Evolutionary conservation across 108 stramenopile genomes (phyloP).

Genomic region (Skeletonema potamos): DNA sequence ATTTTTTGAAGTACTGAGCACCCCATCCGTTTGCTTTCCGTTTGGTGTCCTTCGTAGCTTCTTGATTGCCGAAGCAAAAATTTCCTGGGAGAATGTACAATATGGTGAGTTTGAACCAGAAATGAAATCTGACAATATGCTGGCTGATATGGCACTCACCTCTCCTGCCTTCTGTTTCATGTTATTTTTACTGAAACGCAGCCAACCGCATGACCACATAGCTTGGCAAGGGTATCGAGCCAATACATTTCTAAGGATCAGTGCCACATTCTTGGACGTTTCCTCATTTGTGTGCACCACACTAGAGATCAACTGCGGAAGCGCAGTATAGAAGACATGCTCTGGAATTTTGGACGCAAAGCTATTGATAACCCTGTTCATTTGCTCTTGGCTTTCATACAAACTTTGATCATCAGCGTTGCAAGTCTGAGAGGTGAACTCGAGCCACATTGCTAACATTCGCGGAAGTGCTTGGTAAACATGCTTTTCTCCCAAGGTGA

Average conservation of each 20-base stretch:
- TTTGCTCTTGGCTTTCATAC: slow-evolving; percentile 49
- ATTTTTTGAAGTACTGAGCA: slow-evolving; percentile 54
- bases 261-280: slow-evolving; percentile 59
- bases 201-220: slow-evolving; percentile 89
- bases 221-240: slow-evolving; percentile 78
- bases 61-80: slow-evolving; percentile 71
- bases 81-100: slow-evolving; percentile 44
- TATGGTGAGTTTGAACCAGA: background rate
- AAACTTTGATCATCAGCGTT: slow-evolving; percentile 1
- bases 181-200: slow-evolving; percentile 59
- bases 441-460: slow-evolving; percentile 87
- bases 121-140: background rate
- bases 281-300: slow-evolving; percentile 62
- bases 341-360: slow-evolving; percentile 58
- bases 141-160: slow-evolving; percentile 8
- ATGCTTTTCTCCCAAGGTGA: slow-evolving; percentile 74
- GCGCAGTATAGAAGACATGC: slow-evolving; percentile 77
- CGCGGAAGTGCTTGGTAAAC: slow-evolving; percentile 88
- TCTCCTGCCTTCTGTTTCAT: slow-evolving; percentile 62
- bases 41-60: slow-evolving; percentile 51
- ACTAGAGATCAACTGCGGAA: slow-evolving; percentile 83
- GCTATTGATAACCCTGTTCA: slow-evolving; percentile 62
- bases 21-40: slow-evolving; percentile 27
- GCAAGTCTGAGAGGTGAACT: slow-evolving; percentile 56
- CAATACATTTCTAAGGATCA: slow-evolving; percentile 69